Conservation (phyloP, 2,329 filamentous ascomycete species). For the Bretziella fagacearum region DNA sequence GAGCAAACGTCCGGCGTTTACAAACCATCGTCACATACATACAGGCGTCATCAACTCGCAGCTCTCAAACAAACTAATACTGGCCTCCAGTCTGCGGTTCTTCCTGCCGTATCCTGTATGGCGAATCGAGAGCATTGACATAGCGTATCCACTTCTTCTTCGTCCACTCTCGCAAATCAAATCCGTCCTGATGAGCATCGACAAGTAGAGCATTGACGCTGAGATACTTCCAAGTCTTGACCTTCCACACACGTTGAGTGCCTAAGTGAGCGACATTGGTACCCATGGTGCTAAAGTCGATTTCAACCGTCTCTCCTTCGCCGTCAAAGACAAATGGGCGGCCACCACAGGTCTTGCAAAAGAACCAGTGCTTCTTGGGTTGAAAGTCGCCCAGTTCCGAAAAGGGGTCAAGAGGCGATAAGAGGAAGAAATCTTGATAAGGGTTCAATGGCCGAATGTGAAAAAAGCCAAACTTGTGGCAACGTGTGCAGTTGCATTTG, state of each 20-base stretch:
- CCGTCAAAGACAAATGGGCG: constrained; percentile 22
- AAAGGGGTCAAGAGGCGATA: constrained; percentile 25
- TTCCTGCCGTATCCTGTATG: constrained; percentile 11
- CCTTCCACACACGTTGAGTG: constrained; percentile 12
- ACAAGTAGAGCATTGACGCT: constrained; percentile 14
- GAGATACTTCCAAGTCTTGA: constrained; percentile 10
- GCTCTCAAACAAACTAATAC: constrained; percentile 14
- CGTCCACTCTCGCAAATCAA: constrained; percentile 15
- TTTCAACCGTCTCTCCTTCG: constrained; percentile 4
- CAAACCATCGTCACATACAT: neutral
- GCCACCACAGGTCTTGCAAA: constrained; percentile 23
- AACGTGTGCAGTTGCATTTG: constrained; percentile 29
- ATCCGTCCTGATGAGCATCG: constrained; percentile 13
- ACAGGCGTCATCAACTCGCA: too few relatives aligned
- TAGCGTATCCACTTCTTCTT: constrained; percentile 15
- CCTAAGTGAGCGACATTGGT: constrained; percentile 3
- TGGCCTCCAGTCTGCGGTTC: constrained; percentile 15
- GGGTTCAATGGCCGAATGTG: constrained; percentile 24
- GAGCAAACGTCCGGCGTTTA: too few relatives aligned
- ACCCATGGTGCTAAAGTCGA: constrained; percentile 11
- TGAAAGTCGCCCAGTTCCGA: constrained; percentile 26
- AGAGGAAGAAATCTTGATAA: constrained; percentile 29
- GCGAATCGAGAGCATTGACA: constrained; percentile 14
- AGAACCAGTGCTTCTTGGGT: constrained; percentile 19
- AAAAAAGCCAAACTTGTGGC: constrained; percentile 28